A percentile compares a stretch with the other conserved stretches of the same genome.
phyloP scores from a whole-genome alignment of 495 filamentous ascomycete genomes.

The Saxispiralis lemnorum region DNA sequence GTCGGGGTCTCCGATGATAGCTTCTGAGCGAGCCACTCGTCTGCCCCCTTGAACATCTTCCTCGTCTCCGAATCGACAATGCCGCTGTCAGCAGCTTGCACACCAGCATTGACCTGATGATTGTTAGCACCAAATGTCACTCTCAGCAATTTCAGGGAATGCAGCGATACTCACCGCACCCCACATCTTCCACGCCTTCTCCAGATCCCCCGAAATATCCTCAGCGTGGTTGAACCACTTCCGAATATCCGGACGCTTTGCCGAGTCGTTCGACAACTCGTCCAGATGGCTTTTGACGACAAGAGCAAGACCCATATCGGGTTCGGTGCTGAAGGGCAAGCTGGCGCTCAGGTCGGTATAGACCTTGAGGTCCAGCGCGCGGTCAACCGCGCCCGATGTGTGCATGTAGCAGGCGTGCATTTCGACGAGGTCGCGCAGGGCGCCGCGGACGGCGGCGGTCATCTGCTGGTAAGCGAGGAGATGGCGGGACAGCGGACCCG shows the following conservation, averaged over 20 bases:
- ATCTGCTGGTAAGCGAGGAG: conserved; percentile 75
- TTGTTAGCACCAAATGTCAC: not conserved
- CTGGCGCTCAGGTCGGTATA: conserved; percentile 51
- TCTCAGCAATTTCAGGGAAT: not conserved
- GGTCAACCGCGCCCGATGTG: conserved; percentile 55
- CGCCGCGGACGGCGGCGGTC: conserved; percentile 56
- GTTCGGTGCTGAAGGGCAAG: conserved; percentile 69
- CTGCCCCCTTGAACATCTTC: conserved; percentile 7
- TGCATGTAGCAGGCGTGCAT: conserved; percentile 53
- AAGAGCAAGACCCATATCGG: conserved; percentile 69
- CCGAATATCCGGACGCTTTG: conserved; percentile 46
- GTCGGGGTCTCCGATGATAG: not conserved
- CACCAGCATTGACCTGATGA: conserved; percentile 8
- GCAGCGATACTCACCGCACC: conserved; percentile 43
- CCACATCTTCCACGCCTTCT: conserved; percentile 67
- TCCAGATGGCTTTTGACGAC: conserved; percentile 87
- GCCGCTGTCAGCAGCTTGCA: conserved; percentile 8
- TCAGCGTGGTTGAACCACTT: conserved; percentile 58
- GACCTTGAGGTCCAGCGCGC: conserved; percentile 37
- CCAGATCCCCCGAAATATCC: conserved; percentile 58
- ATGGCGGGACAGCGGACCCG: conserved; percentile 80
- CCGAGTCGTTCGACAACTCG: conserved; percentile 49
- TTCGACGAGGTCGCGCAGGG: conserved; percentile 67
- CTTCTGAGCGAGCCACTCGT: conserved; percentile 12
- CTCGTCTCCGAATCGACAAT: conserved; percentile 5